phyloP scores from a whole-genome alignment of 2,329 filamentous ascomycete genomes.

The Kalaharituber pfeilii region DNA sequence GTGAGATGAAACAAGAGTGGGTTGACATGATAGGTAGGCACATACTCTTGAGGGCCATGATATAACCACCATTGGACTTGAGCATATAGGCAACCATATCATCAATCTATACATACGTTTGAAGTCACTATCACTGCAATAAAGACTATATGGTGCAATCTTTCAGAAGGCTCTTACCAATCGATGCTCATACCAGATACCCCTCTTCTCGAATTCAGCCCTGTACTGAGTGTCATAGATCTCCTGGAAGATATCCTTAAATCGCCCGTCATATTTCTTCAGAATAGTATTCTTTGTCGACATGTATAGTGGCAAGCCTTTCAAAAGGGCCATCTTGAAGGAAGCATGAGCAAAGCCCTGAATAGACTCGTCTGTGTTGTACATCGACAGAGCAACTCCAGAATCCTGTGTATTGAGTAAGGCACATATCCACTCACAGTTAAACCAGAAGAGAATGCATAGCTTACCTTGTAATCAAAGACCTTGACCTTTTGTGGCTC shows the following conservation, averaged over 20 bases:
- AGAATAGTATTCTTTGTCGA: conserved; percentile 99
- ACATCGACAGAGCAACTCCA: conserved; percentile 84
- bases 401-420: conserved; percentile 43
- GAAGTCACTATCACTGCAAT: background rate
- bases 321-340: conserved; percentile 85
- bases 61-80: conserved; percentile 90
- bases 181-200: conserved; percentile 98
- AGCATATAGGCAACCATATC: conserved; percentile 99
- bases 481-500: conserved; percentile 76
- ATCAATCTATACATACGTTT: conserved; percentile 44
- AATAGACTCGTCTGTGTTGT: conserved; percentile 97
- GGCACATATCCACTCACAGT: background rate
- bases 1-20: background rate
- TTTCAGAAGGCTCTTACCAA: conserved; percentile 30
- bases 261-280: conserved; percentile 95
- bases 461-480: conserved; percentile 52
- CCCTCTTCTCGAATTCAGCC: conserved; percentile 72
- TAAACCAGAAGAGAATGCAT: background rate
- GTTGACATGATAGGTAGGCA: too few relatives aligned
- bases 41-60: conserved; percentile 98
- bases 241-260: conserved; percentile 99
- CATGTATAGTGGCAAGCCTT: conserved; percentile 92
- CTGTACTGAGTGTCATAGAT: conserved; percentile 80
- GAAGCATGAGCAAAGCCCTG: conserved; percentile 84
- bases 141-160: background rate